phyloP scores from a whole-genome alignment of 768 basidiomycete species.

The Pleurotus salmoneostramineus region DNA sequence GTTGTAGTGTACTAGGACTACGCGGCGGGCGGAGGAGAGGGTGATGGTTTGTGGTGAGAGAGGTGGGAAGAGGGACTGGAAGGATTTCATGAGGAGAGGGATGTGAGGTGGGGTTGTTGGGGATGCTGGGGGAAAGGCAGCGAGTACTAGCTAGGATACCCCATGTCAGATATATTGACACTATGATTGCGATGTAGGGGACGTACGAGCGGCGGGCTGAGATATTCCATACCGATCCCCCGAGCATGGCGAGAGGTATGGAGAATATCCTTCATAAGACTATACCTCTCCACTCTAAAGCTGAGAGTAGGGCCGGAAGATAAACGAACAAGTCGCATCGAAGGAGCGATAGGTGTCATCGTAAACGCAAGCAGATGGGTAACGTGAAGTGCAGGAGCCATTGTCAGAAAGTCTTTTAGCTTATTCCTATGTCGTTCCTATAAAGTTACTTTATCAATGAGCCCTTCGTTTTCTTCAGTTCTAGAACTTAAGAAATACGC shows the following conservation, averaged over 20 bases:
- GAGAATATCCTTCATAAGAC: slow-evolving; percentile 80
- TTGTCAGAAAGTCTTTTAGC: slow-evolving; percentile 89
- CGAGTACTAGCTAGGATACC: slow-evolving; percentile 75
- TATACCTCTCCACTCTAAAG: slow-evolving; percentile 91
- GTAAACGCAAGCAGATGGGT: slow-evolving; percentile 93
- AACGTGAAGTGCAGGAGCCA: slow-evolving; percentile 88
- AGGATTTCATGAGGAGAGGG: slow-evolving; percentile 89
- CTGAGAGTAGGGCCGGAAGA: slow-evolving; percentile 91
- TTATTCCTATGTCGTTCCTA: slow-evolving; percentile 90
- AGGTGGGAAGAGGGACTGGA: slow-evolving; percentile 95
- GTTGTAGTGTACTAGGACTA: slow-evolving; percentile 92
- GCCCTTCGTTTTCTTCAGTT: not conserved
- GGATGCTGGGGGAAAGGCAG: slow-evolving; percentile 75
- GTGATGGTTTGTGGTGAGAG: slow-evolving; percentile 78
- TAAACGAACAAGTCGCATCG: slow-evolving; percentile 80
- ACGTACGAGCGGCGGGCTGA: slow-evolving; percentile 86
- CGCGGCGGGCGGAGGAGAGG: slow-evolving; percentile 86
- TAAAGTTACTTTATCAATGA: slow-evolving; percentile 6
- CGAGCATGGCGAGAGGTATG: slow-evolving; percentile 62
- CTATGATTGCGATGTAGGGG: slow-evolving; percentile 39
- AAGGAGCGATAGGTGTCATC: slow-evolving; percentile 79
- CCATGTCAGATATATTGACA: not conserved
- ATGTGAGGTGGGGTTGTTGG: slow-evolving; percentile 80
- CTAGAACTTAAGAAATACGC: slow-evolving; percentile 14
- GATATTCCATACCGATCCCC: slow-evolving; percentile 84